Percentiles rank a stretch among this genome's conserved stretches.
phyloP scores from a whole-genome alignment of 768 basidiomycete species.

The Mycena olivaceomarginata region DNA sequence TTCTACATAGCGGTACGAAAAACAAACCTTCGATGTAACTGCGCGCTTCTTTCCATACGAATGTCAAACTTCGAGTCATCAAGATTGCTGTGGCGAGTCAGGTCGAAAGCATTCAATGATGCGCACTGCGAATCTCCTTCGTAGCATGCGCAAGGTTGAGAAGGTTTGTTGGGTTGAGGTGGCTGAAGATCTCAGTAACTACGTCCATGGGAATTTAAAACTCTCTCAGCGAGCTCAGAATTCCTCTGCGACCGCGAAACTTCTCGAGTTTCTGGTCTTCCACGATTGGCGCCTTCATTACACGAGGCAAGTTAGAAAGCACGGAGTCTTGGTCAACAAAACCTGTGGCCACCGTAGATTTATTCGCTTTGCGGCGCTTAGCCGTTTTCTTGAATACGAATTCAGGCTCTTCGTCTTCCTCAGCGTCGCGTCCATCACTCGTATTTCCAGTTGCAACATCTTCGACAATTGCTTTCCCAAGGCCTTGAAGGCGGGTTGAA shows the following conservation, averaged over 20 bases:
- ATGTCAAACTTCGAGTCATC: too few species aligned
- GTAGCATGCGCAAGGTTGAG: constrained; percentile 67
- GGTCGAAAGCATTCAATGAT: too few species aligned
- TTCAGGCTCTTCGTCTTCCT: constrained; percentile 28
- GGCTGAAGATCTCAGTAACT: constrained; percentile 64
- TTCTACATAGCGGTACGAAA: too few species aligned
- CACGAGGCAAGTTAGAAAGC: not conserved
- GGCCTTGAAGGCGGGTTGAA: constrained; percentile 21
- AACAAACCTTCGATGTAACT: too few species aligned
- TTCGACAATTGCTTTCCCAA: not conserved
- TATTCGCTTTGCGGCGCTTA: constrained; percentile 32
- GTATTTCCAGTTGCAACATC: not conserved
- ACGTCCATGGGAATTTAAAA: constrained; percentile 57
- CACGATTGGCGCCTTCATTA: not conserved
- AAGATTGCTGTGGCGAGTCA: too few species aligned
- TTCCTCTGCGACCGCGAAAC: constrained; percentile 34
- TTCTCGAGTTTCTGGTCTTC: constrained; percentile 19
- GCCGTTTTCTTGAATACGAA: not conserved
- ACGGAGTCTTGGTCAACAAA: not conserved
- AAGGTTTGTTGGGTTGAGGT: constrained; percentile 66
- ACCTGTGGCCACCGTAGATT: not conserved
- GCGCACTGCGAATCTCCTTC: too few species aligned
- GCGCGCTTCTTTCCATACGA: too few species aligned
- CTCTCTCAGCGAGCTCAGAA: constrained; percentile 35
- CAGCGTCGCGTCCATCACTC: not conserved